Evolutionary conservation across 805 yeast genomes (phyloP), one percentile per base, ranked within the genome.

Genomic region (Kodamaea leandrae): DNA sequence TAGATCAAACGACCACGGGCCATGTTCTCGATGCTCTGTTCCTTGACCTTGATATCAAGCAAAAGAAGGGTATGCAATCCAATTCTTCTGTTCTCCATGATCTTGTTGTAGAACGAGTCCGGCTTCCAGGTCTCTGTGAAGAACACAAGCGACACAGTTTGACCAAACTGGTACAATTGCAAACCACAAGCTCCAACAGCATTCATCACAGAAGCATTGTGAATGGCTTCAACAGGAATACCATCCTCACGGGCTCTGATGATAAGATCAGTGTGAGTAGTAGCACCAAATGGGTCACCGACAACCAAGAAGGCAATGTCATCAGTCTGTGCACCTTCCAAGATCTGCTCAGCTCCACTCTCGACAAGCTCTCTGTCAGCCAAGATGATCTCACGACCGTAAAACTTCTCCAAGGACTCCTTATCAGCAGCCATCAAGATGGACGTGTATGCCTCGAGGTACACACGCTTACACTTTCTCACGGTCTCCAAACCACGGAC

Each of bases 161-260:
- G 98, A 7, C 99, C 99, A 64, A 90, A 91, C 53, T 84, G 89
- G 64, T 91, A 91, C 44, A 91, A 72, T 63, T 91, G 99, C 50
- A 93, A 74, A 16, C 99, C 99, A 68, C 97, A 89, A 1, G 97
- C 95, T 14, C 99, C 99, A 18, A 91, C 96, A 0, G 98, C 99
- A 59, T 91, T 91, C 96, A 93, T 89, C 9, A 91, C 93, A 13
- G 96, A 86, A 1, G 99, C 99, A 62, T 91, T 91, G 67, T 91
- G 99, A 45, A 91, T 79, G 28, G 85, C 76, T 57, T 86, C 95
- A 32, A 86, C 86, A 37, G 75, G 68, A 57, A 93, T 87, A 2
- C 79, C 79, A 45, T 82, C 72, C 62, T 86, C 96, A 52, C 95
- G 78, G 32, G 99, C 98, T 56, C 99, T 74, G 45, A 91, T 76